Percentiles rank a stretch among this genome's conserved stretches.
These are phyloP conservation scores for Neurospora africana DNA, from an alignment of 495 filamentous ascomycete genomes.

Conservation along the genomic window DNA sequence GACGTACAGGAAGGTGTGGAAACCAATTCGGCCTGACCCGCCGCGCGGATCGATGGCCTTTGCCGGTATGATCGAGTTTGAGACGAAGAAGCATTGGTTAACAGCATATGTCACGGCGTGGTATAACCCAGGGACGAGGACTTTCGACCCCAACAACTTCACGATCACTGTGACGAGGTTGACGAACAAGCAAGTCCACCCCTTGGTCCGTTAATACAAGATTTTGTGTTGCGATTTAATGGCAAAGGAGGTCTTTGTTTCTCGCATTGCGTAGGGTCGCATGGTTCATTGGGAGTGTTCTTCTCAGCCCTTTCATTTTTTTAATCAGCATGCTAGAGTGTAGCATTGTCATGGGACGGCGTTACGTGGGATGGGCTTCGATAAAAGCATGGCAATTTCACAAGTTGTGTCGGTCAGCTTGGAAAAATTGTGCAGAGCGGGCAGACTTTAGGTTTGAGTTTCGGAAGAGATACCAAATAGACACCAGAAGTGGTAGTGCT, in stretches of 20 bases:
- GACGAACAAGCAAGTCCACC: conserved; percentile 5
- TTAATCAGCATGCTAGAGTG: neutral
- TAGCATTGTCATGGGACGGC: neutral
- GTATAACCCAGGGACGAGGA: conserved; percentile 20
- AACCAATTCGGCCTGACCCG: conserved; percentile 29
- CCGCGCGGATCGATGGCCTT: conserved; percentile 56
- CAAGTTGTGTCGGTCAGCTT: neutral
- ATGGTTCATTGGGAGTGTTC: neutral
- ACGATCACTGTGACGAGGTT: conserved; percentile 5
- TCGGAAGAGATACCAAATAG: neutral
- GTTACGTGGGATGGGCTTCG: neutral
- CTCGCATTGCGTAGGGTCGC: neutral
- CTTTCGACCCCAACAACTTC: conserved; percentile 6
- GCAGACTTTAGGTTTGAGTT: neutral
- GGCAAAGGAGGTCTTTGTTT: neutral
- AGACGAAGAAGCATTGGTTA: conserved; percentile 38
- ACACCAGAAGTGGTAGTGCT: neutral
- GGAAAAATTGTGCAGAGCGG: neutral
- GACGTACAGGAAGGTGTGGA: conserved; percentile 39
- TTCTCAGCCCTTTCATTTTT: neutral
- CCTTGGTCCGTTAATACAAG: neutral
- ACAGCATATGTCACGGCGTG: conserved; percentile 21
- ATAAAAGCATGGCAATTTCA: neutral
- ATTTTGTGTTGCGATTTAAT: neutral
- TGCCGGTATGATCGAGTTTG: conserved; percentile 54